Evolutionary conservation across 805 yeast genomes (phyloP), one percentile per base, ranked within the genome.

Genomic region (Spathaspora gorwiae): DNA sequence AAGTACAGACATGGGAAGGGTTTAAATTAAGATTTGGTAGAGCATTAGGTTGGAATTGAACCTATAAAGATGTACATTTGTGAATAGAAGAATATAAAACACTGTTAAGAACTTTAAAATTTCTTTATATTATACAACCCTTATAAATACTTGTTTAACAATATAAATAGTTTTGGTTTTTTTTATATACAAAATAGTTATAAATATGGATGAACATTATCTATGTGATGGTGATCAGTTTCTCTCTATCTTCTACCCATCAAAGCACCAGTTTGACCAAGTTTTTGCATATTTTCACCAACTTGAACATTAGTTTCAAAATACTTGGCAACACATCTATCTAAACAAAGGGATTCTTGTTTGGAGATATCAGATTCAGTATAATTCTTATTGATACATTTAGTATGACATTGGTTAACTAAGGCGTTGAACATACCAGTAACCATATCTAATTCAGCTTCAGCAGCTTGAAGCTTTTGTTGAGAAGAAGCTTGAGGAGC

Each of bases 381-480:
- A 71, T 90, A 90, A 43, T 71, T 57, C 52, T 71, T 73, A 60
- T 58, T 76, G 62, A 90, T 85, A 73, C 98, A 90, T 72, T 90
- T 90, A 55, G 72, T 66, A 68, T 90, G 94, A 65, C 98, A 90
- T 55, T 88, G 84, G 59, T 84, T 90, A 24, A 90, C 95, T 59
- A 90, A 75, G 59, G 83, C 79, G 80, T 92, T 92, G 81, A 92
- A 92, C 97, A 92, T 90, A 56, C 94, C 96, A 35, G 97, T 90
- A 56, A 92, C 96, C 83, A 94, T 85, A 66, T 92, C 99, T 54
- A 92, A 78, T 69, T 92, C 99, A 47, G 96, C 87, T 72, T 92
- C 98, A 43, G 99, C 99, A 54, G 96, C 96, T 59, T 78, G 77
- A 50, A 87, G 75, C 65, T 87, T 87, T 65, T 84, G 90, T 52